Evolutionary conservation across 805 yeast genomes (phyloP), one percentile per base, ranked within the genome.

Genomic region (Zygoascus biomembranicola): DNA sequence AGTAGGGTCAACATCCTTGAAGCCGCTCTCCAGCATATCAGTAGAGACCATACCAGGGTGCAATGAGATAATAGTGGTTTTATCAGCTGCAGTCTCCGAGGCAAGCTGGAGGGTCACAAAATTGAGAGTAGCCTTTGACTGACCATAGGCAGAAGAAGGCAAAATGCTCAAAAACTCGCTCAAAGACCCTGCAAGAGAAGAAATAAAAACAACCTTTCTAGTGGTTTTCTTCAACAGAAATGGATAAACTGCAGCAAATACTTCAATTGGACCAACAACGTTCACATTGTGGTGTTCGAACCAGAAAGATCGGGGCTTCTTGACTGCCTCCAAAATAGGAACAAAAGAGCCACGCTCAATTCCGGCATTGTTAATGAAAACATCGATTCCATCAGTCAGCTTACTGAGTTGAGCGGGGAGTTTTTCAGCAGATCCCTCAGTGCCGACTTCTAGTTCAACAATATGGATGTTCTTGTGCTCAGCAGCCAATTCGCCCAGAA

Each of bases 21-120:
- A 11, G n/a, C n/a, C n/a, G n/a, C n/a, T n/a, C n/a, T n/a, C n/a
- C n/a, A n/a, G n/a, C n/a, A n/a, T 65, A 49, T 73, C 76, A 37
- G 72, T 69, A 13, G 52, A 14, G 10, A 74, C 75, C 10, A 64
- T 37, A 39, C 77, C 77, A 0, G 78, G 78, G 51, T 71, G 72
- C 10, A 72, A 14, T 9, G 72, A 57, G 20, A 70, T 56, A 43
- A 68, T 62, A 10, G 60, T 65, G 52, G 64, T 69, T 0, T 63
- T 67, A 41, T 67, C 63, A 1, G 48, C 39, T 11, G 51, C 54
- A 37, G 64, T 50, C 49, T 72, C 73, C 32, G 23, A n/a, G 39
- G 67, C 57, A 41, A 72, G 39, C 26, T 64, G 63, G 37, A 57
- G 63, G 10, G 60, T 60, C 13, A 66, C 55, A 59, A 61, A 67